Evolutionary conservation across 345 rosid species (phyloP), one percentile per base, ranked within the genome.

Genomic region (Microthlaspi erraticum): DNA sequence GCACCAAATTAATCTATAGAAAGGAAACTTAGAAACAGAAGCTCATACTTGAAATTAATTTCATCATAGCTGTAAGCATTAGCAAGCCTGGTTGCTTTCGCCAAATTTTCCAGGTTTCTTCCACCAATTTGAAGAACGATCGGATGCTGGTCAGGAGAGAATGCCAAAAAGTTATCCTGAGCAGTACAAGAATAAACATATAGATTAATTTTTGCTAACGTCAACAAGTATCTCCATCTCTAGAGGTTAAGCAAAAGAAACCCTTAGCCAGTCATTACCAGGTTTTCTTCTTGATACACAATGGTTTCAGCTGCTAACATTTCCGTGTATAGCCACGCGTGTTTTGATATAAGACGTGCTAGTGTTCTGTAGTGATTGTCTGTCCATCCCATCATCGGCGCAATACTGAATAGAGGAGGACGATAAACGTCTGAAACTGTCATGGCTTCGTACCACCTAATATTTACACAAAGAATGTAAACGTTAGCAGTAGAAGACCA

Each of bases 371-470:
- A 94, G 66, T 94, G 96, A 80, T 81, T 74, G 80, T 94, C 93
- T 0, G 99, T 91, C 98, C 97, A 91, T 2, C 93, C 98, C 98
- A 94, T 94, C 99, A 94, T 94, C 10, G 99, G 99, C 56, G 98
- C 99, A 53, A 94, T 83, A 64, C 99, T 94, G 85, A 91, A 89
- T 59, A 85, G 73, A 76, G 99, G 96, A 77, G 96, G 97, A 49
- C 12, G 71, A 74, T 94, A 93, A 32, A 5, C 72, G 0, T 57
- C 80, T 50, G 68, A 71, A 43, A 77, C 72, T 41, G 80, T 77
- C 80, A 77, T 77, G 41, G 49, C 55, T 68, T 43, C 20, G 11
- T 23, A 32, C 53, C 60, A 58, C 63, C 26, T 6, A 45, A 51
- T 63, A 32, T 26, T 20, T 50, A 60, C 3, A 53, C 74, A 45